Evolutionary conservation across 2,329 filamentous ascomycete species (phyloP), one percentile per base, ranked within the genome.

Genomic region (Blastomyces emzantsi): DNA sequence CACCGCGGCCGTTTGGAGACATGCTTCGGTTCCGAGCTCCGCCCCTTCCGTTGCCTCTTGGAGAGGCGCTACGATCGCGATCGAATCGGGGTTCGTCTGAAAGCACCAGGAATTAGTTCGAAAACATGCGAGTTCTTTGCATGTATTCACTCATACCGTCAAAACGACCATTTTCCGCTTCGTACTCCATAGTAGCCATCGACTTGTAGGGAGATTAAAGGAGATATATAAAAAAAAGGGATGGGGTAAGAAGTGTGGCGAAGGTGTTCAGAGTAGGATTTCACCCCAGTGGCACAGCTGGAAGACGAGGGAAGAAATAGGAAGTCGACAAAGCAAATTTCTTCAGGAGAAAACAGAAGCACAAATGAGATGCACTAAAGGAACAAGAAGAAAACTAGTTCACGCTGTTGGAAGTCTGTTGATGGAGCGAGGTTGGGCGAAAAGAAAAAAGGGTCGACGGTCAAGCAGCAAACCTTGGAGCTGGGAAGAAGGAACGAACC

Each of bases 21-120:
- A 85, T 83, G 73, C 85, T 87, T 72, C 86, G 85, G 69, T 83
- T 81, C 69, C 85, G 81, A 67, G 58, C 58, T 47, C 58, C 58
- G 19, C 82, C 78, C 63, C 79, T 76, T 57, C 72, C 73, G 70
- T 84, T 82, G 70, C 83, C 83, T 72, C 83, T 83, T 70, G 86
- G 86, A 68, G 86, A 88, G 69, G 85, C 83, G 74, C 84, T 87
- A 73, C 86, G 83, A 68, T 88, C 85, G 73, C 86, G 85, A 67
- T 85, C 82, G 74, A 87, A 87, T 70, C 84, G 83, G 74, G 81
- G 80, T 71, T 88, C 85, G 70, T 87, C 82, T 77, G 66, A 19
- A 39, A 55, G 64, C 25, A 62, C 41, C 33, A 59, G 47, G 69
- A 62, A 69, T 69, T 61, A 64, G 63, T 59, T 55, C 59, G 22